Conservation (phyloP, 2,329 filamentous ascomycete genomes). For the Byssothecium circinans region DNA sequence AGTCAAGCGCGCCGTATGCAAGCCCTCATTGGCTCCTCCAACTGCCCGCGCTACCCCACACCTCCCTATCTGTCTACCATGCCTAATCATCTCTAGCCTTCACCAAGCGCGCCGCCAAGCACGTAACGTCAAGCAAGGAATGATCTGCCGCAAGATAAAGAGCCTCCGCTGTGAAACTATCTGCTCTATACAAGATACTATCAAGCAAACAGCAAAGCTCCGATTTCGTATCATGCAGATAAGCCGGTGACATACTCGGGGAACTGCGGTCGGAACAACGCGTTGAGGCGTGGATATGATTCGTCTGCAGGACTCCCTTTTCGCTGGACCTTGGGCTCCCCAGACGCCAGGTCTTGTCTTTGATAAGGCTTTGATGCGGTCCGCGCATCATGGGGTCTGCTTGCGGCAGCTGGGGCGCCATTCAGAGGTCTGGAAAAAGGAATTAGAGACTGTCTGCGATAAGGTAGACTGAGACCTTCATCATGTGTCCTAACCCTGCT, state of each 20-base stretch:
- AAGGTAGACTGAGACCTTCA: not conserved
- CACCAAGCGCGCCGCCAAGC: not conserved
- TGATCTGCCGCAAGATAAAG: not conserved
- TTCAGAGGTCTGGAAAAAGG: not conserved
- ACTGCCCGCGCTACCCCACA: slow-evolving; percentile 1
- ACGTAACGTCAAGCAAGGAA: not conserved
- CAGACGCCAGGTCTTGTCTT: not conserved
- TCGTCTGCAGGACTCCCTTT: no score
- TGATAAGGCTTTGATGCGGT: slow-evolving; percentile 1
- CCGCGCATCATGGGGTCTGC: slow-evolving; percentile 14
- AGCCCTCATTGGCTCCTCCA: not conserved
- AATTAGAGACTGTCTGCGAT: not conserved
- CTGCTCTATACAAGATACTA: not conserved
- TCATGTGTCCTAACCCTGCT: not conserved
- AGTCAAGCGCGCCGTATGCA: not conserved
- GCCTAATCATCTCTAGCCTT: not conserved
- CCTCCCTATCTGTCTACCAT: not conserved
- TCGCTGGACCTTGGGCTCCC: not conserved
- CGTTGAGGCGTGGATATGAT: no score
- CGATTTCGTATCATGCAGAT: slow-evolving; percentile 1
- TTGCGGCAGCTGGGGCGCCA: slow-evolving; percentile 4
- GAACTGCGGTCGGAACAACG: no score
- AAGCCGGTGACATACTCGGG: not conserved
- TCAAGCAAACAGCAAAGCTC: not conserved
- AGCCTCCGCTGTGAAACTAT: not conserved